A percentile compares a stretch with the other conserved stretches of the same genome.
Evolutionary conservation across 306 rosid species (phyloP).

Genomic region (Ceratonia siliqua): DNA sequence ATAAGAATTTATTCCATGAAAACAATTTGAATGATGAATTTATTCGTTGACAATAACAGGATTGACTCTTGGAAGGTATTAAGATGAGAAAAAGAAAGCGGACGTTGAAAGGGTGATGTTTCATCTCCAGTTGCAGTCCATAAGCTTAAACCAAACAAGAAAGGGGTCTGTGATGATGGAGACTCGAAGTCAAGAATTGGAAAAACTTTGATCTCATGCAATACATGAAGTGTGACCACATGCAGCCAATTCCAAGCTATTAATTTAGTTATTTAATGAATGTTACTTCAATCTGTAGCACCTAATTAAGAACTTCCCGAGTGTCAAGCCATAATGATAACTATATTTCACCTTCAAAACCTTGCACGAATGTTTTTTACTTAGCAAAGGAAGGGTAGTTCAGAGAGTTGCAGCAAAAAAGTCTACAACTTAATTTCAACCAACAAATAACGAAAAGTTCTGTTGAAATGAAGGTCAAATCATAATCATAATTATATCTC

Average conservation of each 20-base stretch:
- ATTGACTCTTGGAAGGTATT: too few species aligned
- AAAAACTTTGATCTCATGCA: constrained; percentile 9
- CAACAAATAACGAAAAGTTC: background rate
- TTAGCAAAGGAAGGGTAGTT: too few species aligned
- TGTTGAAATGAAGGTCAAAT: too few species aligned
- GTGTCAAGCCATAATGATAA: background rate
- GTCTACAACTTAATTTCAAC: background rate
- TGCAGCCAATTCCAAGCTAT: background rate
- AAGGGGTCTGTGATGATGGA: constrained; percentile 1
- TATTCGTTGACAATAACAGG: too few species aligned
- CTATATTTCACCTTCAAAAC: background rate
- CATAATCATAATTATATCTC: background rate
- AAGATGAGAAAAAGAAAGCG: constrained; percentile 13
- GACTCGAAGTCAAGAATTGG: background rate
- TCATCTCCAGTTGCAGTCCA: background rate
- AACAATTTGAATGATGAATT: too few species aligned
- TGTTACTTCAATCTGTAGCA: background rate
- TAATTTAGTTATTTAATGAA: background rate
- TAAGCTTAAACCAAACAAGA: background rate
- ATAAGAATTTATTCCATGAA: background rate
- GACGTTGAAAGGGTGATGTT: background rate
- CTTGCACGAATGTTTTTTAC: background rate
- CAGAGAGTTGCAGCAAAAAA: background rate
- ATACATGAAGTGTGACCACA: background rate
- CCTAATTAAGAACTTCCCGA: background rate